Evolutionary conservation across 257 asterid genomes (phyloP).

Genomic region (Thymus quinquecostatus): DNA sequence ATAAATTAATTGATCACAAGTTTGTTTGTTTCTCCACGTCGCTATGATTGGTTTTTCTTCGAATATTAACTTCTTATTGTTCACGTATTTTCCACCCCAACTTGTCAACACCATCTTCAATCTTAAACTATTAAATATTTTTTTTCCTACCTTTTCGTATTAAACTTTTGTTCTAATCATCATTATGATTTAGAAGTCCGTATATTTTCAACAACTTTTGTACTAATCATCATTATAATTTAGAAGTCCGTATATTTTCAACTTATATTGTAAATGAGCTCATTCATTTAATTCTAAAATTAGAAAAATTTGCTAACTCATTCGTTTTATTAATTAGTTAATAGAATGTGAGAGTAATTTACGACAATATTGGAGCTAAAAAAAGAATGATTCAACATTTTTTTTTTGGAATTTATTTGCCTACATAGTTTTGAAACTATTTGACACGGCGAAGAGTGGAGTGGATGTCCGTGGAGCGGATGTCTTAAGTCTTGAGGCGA

Average conservation of each 20-base stretch:
- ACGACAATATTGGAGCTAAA: neutral
- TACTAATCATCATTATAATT: slow-evolving; percentile 2
- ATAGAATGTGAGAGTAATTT: neutral
- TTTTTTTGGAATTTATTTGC: too few species aligned
- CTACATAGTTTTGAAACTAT: neutral
- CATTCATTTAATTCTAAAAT: neutral
- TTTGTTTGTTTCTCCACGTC: too few species aligned
- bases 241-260: neutral
- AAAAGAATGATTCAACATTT: neutral
- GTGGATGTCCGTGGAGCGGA: too few species aligned
- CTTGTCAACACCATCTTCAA: slow-evolving; percentile 6
- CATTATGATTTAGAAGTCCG: neutral
- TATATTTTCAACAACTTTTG: neutral
- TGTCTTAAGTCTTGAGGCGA: too few species aligned
- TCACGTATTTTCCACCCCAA: slow-evolving; percentile 11
- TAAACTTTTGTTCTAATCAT: slow-evolving; percentile 3
- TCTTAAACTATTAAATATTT: neutral
- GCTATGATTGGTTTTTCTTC: neutral
- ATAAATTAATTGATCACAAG: too few species aligned
- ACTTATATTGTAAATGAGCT: neutral
- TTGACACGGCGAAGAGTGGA: neutral
- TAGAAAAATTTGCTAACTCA: neutral
- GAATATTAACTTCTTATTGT: neutral
- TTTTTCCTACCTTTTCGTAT: neutral
- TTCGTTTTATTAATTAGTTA: too few species aligned